Base-by-base conservation (phyloP, 257 asterid genomes). In the Nicotiana obtusifolia region DNA sequence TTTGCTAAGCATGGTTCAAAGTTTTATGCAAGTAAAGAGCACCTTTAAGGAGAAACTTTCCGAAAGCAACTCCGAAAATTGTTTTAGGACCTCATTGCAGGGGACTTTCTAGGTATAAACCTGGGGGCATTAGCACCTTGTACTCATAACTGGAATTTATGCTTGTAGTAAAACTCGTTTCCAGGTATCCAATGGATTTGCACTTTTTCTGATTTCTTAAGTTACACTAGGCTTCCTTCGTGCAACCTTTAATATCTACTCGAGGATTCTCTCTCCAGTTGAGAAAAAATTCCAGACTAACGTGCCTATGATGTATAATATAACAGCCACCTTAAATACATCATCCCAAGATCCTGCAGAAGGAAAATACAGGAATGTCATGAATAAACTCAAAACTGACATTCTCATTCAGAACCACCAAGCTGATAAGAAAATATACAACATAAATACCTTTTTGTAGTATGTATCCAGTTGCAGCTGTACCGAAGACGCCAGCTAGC, bases 381-480 rank as follows among this genome's bases (percentile, higher is more conserved):
- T 75, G 62, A 26, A 49, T 49, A 15, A 49, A 75, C 62, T 75
- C 64, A 24, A 75, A 0, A 4, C 64, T 10, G 0, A 26, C 10
- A 0, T 49, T 75, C 44, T 49, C 10, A 24, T 49, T 52, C 80
- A 75, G 15, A 60, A 37, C 56, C 44, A 26, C 52, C 10, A 15
- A 31, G 24, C 54, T 7, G 22, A 16, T 15, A 19, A 20, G 67
- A 7, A 37, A 41, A 56, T 47, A 37, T 26, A 80, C 77, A 44
- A 77, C 10, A 37, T 64, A 64, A 69, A 44, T 91, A 95, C 98
- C 99, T 81, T 91, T 89, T 81, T 95, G 98, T 86, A 95, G 97
- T 80, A 95, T 92, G 90, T 94, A 94, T 89, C 99, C 99, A 37
- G 99, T 95, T 61, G 99, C 96, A 78, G 97, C 98, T 47, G 99